A percentile compares a stretch with the other conserved stretches of the same genome.
Conservation (phyloP, 495 filamentous ascomycete genomes). For the Platismatia glauca region DNA sequence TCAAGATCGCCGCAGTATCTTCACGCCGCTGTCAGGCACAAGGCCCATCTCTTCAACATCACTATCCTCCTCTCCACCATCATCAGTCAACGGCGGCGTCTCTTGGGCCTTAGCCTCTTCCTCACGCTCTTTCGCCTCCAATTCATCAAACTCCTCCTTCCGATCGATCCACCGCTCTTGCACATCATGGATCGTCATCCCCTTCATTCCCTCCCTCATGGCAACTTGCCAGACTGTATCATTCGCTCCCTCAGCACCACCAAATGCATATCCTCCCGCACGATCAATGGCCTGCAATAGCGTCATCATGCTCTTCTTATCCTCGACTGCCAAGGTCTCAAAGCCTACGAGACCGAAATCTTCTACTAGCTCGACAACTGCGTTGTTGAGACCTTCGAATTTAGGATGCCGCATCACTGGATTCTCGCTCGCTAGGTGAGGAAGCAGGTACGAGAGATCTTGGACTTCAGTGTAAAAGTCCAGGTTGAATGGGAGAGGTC, state of each 20-base stretch:
- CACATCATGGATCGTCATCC: slow-evolving; percentile 75
- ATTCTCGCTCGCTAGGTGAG: slow-evolving; percentile 56
- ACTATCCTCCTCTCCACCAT: slow-evolving; percentile 30
- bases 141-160: slow-evolving; percentile 79
- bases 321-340: slow-evolving; percentile 90
- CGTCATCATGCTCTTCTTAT: slow-evolving; percentile 92
- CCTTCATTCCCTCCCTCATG: slow-evolving; percentile 72
- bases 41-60: slow-evolving; percentile 30
- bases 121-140: slow-evolving; percentile 63
- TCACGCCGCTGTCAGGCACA: slow-evolving; percentile 39
- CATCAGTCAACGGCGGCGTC: slow-evolving; percentile 15
- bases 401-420: slow-evolving; percentile 55
- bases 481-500: slow-evolving; percentile 80
- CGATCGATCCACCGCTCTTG: slow-evolving; percentile 92
- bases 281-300: slow-evolving; percentile 80
- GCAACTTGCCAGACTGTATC: slow-evolving; percentile 92
- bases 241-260: slow-evolving; percentile 80
- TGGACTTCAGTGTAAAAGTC: slow-evolving; percentile 98
- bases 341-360: slow-evolving; percentile 84
- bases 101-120: slow-evolving; percentile 44
- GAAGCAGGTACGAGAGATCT: slow-evolving; percentile 75
- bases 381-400: slow-evolving; percentile 73
- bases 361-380: slow-evolving; percentile 77
- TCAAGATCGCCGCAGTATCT: slow-evolving; percentile 37
- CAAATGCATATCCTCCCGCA: slow-evolving; percentile 88